Evolutionary conservation across 2,329 filamentous ascomycete genomes (phyloP).

Genomic region (Cladobotryum mycophilum): DNA sequence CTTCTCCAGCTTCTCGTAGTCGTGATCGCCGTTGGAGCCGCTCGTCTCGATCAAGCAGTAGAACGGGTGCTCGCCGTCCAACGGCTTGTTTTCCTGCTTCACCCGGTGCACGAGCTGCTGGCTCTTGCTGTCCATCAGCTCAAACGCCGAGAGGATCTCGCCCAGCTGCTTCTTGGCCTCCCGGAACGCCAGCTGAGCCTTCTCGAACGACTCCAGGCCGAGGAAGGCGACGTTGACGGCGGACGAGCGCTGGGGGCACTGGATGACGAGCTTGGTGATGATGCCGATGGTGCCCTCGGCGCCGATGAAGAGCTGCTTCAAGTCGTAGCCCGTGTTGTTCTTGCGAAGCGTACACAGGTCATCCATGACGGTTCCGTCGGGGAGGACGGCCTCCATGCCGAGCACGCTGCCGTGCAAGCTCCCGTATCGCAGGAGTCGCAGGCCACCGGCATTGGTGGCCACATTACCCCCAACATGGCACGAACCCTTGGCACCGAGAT

Average conservation of each 20-base stretch:
- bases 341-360: slow-evolving; percentile 85
- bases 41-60: slow-evolving; percentile 97
- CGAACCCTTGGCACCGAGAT: slow-evolving; percentile 95
- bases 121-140: slow-evolving; percentile 86
- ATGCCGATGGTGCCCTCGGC: slow-evolving; percentile 92
- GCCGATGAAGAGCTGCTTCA: slow-evolving; percentile 95
- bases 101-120: slow-evolving; percentile 72
- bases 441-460: slow-evolving; percentile 87
- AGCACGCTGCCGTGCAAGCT: slow-evolving; percentile 90
- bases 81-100: slow-evolving; percentile 69
- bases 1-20: slow-evolving; percentile 79
- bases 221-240: slow-evolving; percentile 95
- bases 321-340: slow-evolving; percentile 97
- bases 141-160: slow-evolving; percentile 95
- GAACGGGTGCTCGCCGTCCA: slow-evolving; percentile 82
- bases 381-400: slow-evolving; percentile 86
- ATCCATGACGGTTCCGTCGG: slow-evolving; percentile 86
- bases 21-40: slow-evolving; percentile 89
- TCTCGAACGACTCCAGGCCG: slow-evolving; percentile 81
- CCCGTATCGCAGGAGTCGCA: slow-evolving; percentile 85
- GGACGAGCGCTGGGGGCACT: slow-evolving; percentile 79
- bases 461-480: slow-evolving; percentile 96
- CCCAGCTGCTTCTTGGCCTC: slow-evolving; percentile 86
- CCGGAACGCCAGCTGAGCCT: slow-evolving; percentile 77
- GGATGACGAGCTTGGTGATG: slow-evolving; percentile 82